Evolutionary conservation across 768 basidiomycete genomes (phyloP), one percentile per base, ranked within the genome.

Genomic region (Mycena olivaceomarginata): DNA sequence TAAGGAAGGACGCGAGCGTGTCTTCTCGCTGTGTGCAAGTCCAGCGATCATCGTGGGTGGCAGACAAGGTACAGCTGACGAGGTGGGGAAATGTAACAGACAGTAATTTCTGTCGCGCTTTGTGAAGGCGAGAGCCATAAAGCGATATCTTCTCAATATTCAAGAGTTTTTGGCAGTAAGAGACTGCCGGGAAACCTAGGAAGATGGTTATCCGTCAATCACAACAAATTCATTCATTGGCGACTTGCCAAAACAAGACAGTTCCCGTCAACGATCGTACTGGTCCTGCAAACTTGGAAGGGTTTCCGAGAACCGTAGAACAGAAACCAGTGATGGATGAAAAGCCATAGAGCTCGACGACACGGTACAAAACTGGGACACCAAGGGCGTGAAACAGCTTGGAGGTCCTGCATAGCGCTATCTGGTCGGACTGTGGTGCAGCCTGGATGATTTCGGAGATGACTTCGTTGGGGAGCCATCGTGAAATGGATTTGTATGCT

Each of bases 391-490:
- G 57, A 48, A 74, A 74, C 31, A 60, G 46, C 31, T 74, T 39
- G 5, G 59, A 74, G n/a, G 59, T 31, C 13, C 60, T 31, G 40
- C 66, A 74, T 13, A 74, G 37, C 22, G 66, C n/a, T 15, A 22
- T 18, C n/a, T 12, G 57, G 6, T 74, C 73, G 43, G 20, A 10
- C 2, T 1, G 31, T 0, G 57, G 41, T 9, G 59, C 60, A 15
- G 18, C 39, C 46, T 40, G n/a, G 4, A 68, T 51, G 13, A 68
- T 68, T 43, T 74, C 66, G 5, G 43, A 48, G 13, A 74, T 40
- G n/a, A 74, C 5, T 48, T 74, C 73, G n/a, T 68, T 40, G n/a
- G 73, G 67, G 41, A 74, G 48, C 72, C 72, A 72, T 12, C 48
- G 45, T 4, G 46, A 51, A 25, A 71, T 62, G 18, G 70, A 15